Conservation (phyloP, 768 basidiomycete species). For the Boletellus ananiceps region DNA sequence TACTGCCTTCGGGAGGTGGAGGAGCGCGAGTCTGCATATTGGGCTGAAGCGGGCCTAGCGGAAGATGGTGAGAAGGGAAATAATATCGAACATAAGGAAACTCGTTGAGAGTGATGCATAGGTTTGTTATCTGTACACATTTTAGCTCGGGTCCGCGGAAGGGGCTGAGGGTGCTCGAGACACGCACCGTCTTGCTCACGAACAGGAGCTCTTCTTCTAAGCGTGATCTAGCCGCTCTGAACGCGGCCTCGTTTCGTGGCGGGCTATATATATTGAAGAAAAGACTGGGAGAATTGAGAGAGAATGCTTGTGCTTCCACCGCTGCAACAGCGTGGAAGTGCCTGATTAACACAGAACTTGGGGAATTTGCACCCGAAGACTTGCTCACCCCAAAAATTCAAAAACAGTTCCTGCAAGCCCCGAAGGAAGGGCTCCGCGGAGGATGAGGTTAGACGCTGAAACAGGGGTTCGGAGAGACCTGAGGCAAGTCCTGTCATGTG, state of each 20-base stretch:
- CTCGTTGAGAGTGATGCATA: slow-evolving; percentile 88
- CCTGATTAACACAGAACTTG: slow-evolving; percentile 9
- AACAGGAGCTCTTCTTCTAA: slow-evolving; percentile 86
- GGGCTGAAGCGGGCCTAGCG: slow-evolving; percentile 79
- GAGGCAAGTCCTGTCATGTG: slow-evolving; percentile 2
- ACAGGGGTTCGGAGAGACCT: slow-evolving; percentile 78
- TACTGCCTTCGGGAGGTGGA: slow-evolving; percentile 56
- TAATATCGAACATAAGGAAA: slow-evolving; percentile 94
- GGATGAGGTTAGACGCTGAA: slow-evolving; percentile 69
- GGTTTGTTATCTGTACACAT: slow-evolving; percentile 65
- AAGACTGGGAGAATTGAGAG: slow-evolving; percentile 64
- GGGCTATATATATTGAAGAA: slow-evolving; percentile 92
- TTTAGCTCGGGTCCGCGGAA: slow-evolving; percentile 3
- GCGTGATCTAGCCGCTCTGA: slow-evolving; percentile 63
- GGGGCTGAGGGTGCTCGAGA: neutral
- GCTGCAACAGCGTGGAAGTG: slow-evolving; percentile 42
- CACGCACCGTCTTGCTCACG: slow-evolving; percentile 56
- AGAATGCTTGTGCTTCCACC: slow-evolving; percentile 82
- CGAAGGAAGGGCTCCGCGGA: slow-evolving; percentile 75
- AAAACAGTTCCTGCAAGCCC: slow-evolving; percentile 77
- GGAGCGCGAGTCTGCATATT: slow-evolving; percentile 59
- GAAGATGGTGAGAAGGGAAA: slow-evolving; percentile 73
- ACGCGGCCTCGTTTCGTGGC: slow-evolving; percentile 64
- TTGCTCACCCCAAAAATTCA: slow-evolving; percentile 87
- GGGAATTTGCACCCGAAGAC: neutral